phyloP scores from a whole-genome alignment of 179 eudicot species.

The Actinidia chinensis region DNA sequence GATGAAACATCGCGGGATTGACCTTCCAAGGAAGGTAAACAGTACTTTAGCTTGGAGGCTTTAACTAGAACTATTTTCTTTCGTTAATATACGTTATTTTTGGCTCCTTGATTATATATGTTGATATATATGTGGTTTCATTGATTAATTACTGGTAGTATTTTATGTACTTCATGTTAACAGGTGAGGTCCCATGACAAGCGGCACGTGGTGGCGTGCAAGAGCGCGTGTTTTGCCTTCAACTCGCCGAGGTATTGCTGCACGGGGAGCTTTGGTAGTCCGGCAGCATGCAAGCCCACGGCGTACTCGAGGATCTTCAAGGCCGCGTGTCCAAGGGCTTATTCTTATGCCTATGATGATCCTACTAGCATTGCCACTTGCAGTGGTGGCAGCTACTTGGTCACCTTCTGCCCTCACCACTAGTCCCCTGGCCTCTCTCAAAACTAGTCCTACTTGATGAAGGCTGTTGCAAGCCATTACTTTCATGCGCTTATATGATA shows the following conservation, averaged over 20 bases:
- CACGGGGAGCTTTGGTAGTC: constrained; percentile 77
- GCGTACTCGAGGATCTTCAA: constrained; percentile 84
- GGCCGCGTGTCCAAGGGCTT: constrained; percentile 87
- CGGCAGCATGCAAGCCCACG: constrained; percentile 83
- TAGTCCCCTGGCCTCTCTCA: background rate
- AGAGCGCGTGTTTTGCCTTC: constrained; percentile 87
- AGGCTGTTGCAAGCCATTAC: too few species aligned
- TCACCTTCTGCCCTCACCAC: constrained; percentile 86
- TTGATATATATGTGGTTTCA: too few species aligned
- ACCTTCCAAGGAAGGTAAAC: too few species aligned
- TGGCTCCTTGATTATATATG: too few species aligned
- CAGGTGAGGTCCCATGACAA: constrained; percentile 51
- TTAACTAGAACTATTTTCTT: too few species aligned
- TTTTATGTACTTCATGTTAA: too few species aligned
- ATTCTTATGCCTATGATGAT: constrained; percentile 95
- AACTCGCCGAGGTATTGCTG: constrained; percentile 88
- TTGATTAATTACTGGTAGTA: too few species aligned
- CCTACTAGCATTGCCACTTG: constrained; percentile 96
- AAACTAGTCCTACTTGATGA: too few species aligned
- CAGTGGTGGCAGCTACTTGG: constrained; percentile 67
- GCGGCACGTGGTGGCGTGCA: constrained; percentile 70
- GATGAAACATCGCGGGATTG: too few species aligned
- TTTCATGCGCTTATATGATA: too few species aligned
- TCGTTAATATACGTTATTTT: too few species aligned
- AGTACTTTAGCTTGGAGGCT: too few species aligned